Evolutionary conservation across 2,329 filamentous ascomycete species (phyloP).

Genomic region (Calcarisporium arbuscula): DNA sequence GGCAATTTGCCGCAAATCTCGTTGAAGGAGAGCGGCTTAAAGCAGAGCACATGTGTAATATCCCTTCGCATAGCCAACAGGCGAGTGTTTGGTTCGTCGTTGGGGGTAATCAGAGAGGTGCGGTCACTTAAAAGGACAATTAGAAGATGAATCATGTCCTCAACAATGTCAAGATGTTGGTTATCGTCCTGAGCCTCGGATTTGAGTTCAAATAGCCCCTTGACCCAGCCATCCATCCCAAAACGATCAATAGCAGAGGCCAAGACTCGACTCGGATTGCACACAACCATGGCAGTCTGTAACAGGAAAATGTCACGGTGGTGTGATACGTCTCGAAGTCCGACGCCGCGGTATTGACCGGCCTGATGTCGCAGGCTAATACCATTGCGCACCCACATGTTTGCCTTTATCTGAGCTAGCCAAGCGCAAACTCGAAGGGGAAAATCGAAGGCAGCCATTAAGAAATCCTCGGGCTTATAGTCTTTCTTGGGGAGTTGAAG

Average conservation of each 20-base stretch:
- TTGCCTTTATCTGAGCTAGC: slow-evolving; percentile 96
- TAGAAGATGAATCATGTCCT: slow-evolving; percentile 91
- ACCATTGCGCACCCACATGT: slow-evolving; percentile 97
- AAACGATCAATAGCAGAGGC: slow-evolving; percentile 90
- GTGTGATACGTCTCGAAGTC: slow-evolving; percentile 84
- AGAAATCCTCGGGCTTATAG: slow-evolving; percentile 65
- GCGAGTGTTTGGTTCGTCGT: slow-evolving; percentile 59
- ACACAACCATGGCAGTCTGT: slow-evolving; percentile 83
- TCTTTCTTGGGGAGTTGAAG: slow-evolving; percentile 51
- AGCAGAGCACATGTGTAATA: slow-evolving; percentile 88
- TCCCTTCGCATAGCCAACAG: slow-evolving; percentile 75
- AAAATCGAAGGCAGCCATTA: slow-evolving; percentile 86
- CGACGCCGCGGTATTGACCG: slow-evolving; percentile 83
- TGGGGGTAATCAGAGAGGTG: slow-evolving; percentile 65
- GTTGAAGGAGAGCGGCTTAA: slow-evolving; percentile 92
- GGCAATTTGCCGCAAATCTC: slow-evolving; percentile 82
- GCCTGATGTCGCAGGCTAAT: slow-evolving; percentile 95
- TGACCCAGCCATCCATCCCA: slow-evolving; percentile 81
- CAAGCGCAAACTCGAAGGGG: slow-evolving; percentile 90
- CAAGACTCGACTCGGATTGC: slow-evolving; percentile 74
- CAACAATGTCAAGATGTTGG: slow-evolving; percentile 87
- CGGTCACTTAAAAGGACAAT: slow-evolving; percentile 88
- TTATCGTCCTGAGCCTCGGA: slow-evolving; percentile 72
- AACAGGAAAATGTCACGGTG: slow-evolving; percentile 92
- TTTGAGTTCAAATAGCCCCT: slow-evolving; percentile 69